Percentiles rank a stretch among this genome's conserved stretches.
These are phyloP conservation scores for Beta macrorhiza DNA, from an alignment of 179 eudicot genomes.

Conservation along the genomic window DNA sequence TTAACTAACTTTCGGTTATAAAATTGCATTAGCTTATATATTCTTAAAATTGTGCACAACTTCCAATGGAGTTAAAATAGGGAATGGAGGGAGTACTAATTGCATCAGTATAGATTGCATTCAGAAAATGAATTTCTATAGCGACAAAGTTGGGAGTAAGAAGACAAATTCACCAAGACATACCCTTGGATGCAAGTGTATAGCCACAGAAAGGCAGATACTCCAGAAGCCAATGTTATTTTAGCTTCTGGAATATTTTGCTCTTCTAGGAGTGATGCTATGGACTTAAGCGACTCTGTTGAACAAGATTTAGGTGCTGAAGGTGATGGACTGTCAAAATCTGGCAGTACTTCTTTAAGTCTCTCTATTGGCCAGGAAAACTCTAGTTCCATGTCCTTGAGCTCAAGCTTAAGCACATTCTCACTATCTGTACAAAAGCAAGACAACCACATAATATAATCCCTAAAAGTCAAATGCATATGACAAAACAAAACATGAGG, in stretches of 20 bases:
- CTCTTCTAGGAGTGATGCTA: conserved; percentile 61
- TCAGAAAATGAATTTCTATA: neutral
- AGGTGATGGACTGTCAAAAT: conserved; percentile 36
- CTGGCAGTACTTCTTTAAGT: conserved; percentile 55
- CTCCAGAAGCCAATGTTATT: conserved; percentile 64
- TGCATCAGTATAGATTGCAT: neutral
- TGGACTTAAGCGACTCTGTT: conserved; percentile 41
- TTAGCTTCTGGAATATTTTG: conserved; percentile 80
- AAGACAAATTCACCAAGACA: conserved; percentile 20
- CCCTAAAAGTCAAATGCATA: neutral
- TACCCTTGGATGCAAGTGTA: conserved; percentile 81
- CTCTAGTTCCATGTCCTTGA: conserved; percentile 71
- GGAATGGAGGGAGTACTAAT: no score
- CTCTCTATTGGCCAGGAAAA: conserved; percentile 77
- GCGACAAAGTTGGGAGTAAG: neutral
- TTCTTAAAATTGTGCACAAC: no score
- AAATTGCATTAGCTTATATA: no score
- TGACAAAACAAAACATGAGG: neutral
- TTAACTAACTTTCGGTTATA: no score
- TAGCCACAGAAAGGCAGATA: conserved; percentile 86
- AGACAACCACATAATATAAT: conserved; percentile 5
- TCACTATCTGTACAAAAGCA: conserved; percentile 44
- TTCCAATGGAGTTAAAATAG: no score
- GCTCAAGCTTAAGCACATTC: conserved; percentile 55
- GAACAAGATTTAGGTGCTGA: conserved; percentile 72